Base-by-base conservation (phyloP, 805 yeast species). In the Teunomyces pallodes region DNA sequence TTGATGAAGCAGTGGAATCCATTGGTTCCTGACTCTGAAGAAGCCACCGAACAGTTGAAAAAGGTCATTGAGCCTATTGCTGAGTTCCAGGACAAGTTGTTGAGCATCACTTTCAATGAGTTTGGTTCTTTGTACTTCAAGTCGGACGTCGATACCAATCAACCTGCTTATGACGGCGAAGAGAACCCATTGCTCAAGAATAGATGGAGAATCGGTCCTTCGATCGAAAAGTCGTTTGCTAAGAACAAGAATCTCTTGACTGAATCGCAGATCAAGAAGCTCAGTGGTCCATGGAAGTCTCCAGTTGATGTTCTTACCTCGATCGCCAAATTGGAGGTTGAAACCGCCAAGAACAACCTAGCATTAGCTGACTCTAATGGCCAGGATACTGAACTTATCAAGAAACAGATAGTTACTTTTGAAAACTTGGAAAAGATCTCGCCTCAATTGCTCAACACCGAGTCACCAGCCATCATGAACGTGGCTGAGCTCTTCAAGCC, bases 1-100 rank as follows among this genome's bases (percentile, higher is more conserved):
- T 72, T 92, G 55, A 92, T 94, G 96, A 86, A 81, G 57, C 72
- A 82, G 53, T 92, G 99, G 99, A 82, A 87, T 54, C 98, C 99
- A 13, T 78, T 88, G 64, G 72, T 79, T 16, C 73, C 75, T 27
- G 89, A 86, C 52, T 76, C 79, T 36, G 76, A 76, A 20, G 65
- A 70, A 16, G 72, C 80, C 26, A 76, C 77, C 43, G 77, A 69
- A 12, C 73, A 78, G 42, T 67, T 87, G 53, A 74, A 77, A 52
- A 65, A 72, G 35, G 92, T 86, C 8, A 79, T 94, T 57, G 79
- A 80, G 46, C 92, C 95, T 36, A 70, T 90, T 46, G 81, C 88
- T 30, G 87, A 86, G 43, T 76, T 87, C 60, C 83, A 84, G 57
- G 72, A 74, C 10, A 71, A 76, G 54, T 63, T 85, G 4, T 72